Conservation (phyloP, 192 early-diverging fungal genomes). For the Oehlia diaphana region DNA sequence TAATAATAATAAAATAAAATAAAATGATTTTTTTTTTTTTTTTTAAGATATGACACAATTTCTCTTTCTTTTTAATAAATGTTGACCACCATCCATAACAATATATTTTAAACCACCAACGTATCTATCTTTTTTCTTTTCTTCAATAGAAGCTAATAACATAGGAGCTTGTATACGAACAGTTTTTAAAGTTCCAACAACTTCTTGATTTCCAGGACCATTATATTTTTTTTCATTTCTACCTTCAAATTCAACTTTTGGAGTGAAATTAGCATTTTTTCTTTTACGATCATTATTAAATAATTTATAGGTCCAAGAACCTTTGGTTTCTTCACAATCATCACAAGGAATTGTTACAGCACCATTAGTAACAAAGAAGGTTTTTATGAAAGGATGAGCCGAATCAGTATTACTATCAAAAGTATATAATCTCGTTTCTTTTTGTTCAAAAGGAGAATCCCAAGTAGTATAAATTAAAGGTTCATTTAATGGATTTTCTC, state of each 20-base stretch:
- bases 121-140: not conserved
- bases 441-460: not conserved
- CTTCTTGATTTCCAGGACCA: not conserved
- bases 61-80: not conserved
- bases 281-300: no score
- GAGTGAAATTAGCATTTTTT: not conserved
- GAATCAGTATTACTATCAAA: not conserved
- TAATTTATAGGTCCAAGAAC: not conserved
- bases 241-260: not conserved
- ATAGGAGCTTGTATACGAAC: not conserved
- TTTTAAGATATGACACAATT: not conserved
- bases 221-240: not conserved
- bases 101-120: not conserved
- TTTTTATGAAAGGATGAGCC: not conserved
- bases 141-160: constrained; percentile 1
- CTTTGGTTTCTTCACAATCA: not conserved
- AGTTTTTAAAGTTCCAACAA: not conserved
- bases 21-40: no score
- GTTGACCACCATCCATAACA: not conserved
- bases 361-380: not conserved
- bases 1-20: no score
- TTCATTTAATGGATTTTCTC: not conserved
- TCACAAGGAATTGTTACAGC: not conserved
- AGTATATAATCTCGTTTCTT: not conserved
- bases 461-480: not conserved